These are phyloP conservation scores for Saccharomycopsis sp. DNA, from an alignment of 805 yeast species.

Conservation along the genomic window DNA sequence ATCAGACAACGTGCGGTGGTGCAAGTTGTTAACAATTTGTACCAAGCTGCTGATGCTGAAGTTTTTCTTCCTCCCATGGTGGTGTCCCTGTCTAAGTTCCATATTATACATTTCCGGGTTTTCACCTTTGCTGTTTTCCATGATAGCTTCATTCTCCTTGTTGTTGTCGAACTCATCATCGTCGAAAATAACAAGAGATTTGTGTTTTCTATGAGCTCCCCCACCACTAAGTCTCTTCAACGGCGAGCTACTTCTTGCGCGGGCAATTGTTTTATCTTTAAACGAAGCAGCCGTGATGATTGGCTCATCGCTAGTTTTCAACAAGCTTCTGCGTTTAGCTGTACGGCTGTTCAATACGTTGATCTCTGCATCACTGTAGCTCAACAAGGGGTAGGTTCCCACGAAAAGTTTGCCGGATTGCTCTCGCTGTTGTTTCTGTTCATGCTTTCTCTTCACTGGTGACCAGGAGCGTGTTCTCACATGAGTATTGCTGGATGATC, in stretches of 20 bases:
- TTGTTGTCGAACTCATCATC: slow-evolving; percentile 17
- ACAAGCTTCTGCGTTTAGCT: slow-evolving; percentile 14
- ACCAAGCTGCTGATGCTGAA: slow-evolving; percentile 15
- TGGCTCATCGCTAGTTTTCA: no score
- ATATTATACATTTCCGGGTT: no score
- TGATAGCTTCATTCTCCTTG: slow-evolving; percentile 1
- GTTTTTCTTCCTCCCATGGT: slow-evolving; percentile 4
- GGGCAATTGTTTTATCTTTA: neutral
- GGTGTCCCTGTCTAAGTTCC: no score
- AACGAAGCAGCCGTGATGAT: slow-evolving; percentile 8
- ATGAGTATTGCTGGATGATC: neutral
- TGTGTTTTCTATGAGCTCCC: slow-evolving; percentile 7
- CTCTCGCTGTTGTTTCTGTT: neutral
- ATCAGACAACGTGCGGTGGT: slow-evolving; percentile 8
- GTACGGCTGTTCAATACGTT: slow-evolving; percentile 11
- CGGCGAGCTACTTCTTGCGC: slow-evolving; percentile 17
- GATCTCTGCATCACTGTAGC: slow-evolving; percentile 13
- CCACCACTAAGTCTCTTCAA: slow-evolving; percentile 10
- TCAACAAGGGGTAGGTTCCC: slow-evolving; percentile 14
- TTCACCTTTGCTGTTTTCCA: neutral
- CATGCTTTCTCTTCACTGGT: slow-evolving; percentile 1
- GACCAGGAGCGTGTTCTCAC: slow-evolving; percentile 1
- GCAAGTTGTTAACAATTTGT: slow-evolving; percentile 10
- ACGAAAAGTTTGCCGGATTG: no score
- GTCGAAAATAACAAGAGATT: slow-evolving; percentile 14